Base-by-base conservation (phyloP, 192 early-diverging fungal species). In the Allomyces macrogynus region DNA sequence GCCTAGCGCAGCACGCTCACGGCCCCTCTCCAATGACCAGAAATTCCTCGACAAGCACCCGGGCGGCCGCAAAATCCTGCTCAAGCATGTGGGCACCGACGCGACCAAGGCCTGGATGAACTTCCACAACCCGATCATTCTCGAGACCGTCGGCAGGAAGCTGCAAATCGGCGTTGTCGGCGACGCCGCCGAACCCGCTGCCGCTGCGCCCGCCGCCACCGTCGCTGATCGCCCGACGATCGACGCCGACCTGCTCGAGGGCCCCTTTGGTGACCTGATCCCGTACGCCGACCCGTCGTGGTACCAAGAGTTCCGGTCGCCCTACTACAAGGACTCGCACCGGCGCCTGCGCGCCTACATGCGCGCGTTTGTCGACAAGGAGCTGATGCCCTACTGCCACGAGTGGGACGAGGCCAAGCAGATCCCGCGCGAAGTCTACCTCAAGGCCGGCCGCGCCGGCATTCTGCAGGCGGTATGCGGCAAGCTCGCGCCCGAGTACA, bases 361-460 rank as follows among this genome's bases (percentile, higher is more conserved):
- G 24, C 80, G 89, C 63, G 65, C 69, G 23, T 91, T 87, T 76
- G 87, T 88, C n/a, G 88, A 89, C 54, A 83, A 77, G 44, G 87
- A 91, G 61, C 77, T 90, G 54, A 88, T 83, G 74, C 85, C 87
- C 16, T 82, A 76, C 69, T 76, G 78, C 66, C 81, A 78, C 71
- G 88, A 87, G 71, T 89, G 85, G 89, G 89, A 91, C 69, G 89
- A 89, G 72, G 81, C 81, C 43, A 91, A 89, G 70, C 67, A 81
- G 60, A 78, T 90, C 24, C 89, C 89, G 14, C 82, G 78, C 44
- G 73, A 74, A 26, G 60, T 91, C 24, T 91, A 86, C 70, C 74
- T 77, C 64, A 91, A 90, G 74, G 81, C 83, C 23, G 88, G 77
- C 14, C 69, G 87, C 62, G 81, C 80, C 60, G 89, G 89, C 68